phyloP scores from a whole-genome alignment of 2,329 filamentous ascomycete genomes.

The Aspergillus candidus region DNA sequence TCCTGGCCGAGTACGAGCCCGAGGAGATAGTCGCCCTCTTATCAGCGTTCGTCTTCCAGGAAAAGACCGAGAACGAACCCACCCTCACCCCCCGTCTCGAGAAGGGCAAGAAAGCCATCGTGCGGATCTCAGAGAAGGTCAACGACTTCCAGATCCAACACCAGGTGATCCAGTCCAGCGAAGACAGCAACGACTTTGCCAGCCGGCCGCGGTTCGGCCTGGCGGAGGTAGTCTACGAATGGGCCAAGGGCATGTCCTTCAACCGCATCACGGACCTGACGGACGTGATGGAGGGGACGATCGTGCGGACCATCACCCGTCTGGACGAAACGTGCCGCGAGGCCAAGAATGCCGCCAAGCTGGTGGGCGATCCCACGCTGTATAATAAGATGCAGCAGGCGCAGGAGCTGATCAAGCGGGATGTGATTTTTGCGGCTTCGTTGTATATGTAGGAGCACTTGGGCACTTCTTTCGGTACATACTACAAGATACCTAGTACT shows the following conservation, averaged over 20 bases:
- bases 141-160: constrained; percentile 83
- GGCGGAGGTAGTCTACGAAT: constrained; percentile 97
- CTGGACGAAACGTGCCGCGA: constrained; percentile 95
- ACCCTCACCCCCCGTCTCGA: constrained; percentile 76
- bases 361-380: constrained; percentile 87
- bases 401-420: constrained; percentile 95
- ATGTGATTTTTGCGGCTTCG: constrained; percentile 84
- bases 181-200: constrained; percentile 89
- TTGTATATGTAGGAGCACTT: constrained; percentile 64
- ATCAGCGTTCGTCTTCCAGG: constrained; percentile 94
- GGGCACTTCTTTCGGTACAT: too few relatives aligned
- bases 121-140: constrained; percentile 86
- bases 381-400: constrained; percentile 96
- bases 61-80: constrained; percentile 80
- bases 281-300: constrained; percentile 93
- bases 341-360: constrained; percentile 92
- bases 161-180: constrained; percentile 84
- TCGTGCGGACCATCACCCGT: constrained; percentile 88
- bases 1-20: constrained; percentile 88
- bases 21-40: constrained; percentile 93
- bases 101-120: constrained; percentile 74
- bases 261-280: constrained; percentile 95
- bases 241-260: constrained; percentile 96
- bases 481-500: too few relatives aligned
- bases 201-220: constrained; percentile 83